Base-by-base conservation (phyloP, 2,329 filamentous ascomycete species). In the Cladophialophora carrionii region DNA sequence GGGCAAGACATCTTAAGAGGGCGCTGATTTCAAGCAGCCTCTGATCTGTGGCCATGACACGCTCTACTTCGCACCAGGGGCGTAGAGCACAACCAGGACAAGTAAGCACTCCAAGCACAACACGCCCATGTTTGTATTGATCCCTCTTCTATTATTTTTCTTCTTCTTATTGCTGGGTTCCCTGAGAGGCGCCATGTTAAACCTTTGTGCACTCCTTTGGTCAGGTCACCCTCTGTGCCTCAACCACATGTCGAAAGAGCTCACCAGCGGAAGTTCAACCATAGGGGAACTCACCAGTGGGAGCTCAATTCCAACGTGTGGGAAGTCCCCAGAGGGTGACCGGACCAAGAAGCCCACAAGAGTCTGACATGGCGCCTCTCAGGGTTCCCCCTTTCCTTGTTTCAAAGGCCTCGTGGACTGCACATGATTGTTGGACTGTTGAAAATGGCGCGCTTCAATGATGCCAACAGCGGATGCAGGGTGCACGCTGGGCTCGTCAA, bases 331-430 rank as follows among this genome's bases (percentile, higher is more conserved):
- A 8, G 57, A 51, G 22, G 48, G 48, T 51, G 22, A 9, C 24
- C n/a, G 26, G n/a, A 26, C 26, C 29, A 24, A 20, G 57, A 32
- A 29, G 43, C 51, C 46, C 59, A 32, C 22, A n/a, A 48, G 59
- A 48, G 31, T 31, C 31, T 22, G 24, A 54, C 41, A 20, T 17
- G n/a, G 56, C 29, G 41, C 31, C 56, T 20, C 20, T 51, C 48
- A 9, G 12, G 5, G 8, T 7, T 43, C 1, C 5, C 37, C n/a
- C n/a, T n/a, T 7, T n/a, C 17, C 37, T 7, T 26, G 22, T 52
- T 52, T 52, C 20, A n/a, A 8, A 20, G 37, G 37, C 17, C 37
- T n/a, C 37, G 37, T 20, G 37, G n/a, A n/a, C 2, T 20, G 17
- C 17, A 17, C 37, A n/a, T 20, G 37, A 43, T 17, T 43, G 5